Percentiles rank a stretch among this genome's conserved stretches.
Conservation (phyloP, 2,329 filamentous ascomycete genomes). For the Pestalotiopsis sp. region DNA sequence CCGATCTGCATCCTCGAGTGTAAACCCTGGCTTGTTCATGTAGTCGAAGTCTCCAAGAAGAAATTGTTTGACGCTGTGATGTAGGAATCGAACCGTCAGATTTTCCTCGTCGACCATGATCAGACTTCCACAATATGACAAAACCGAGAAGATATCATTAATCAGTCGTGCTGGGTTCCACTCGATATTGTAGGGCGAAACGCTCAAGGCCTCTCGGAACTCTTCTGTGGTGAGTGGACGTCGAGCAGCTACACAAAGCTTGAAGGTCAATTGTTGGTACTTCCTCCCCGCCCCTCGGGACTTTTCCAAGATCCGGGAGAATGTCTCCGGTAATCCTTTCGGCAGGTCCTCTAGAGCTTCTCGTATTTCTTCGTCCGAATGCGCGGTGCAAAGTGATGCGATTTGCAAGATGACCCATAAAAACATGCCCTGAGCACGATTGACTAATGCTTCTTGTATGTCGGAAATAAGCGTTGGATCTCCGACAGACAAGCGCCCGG, state of each 20-base stretch:
- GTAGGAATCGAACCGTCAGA: background rate
- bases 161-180: background rate
- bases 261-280: background rate
- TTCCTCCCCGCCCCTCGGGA: background rate
- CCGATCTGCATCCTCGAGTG: background rate
- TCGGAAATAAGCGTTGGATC: background rate
- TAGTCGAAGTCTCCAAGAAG: background rate
- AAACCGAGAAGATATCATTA: background rate
- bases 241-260: background rate
- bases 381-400: background rate
- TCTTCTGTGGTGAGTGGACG: background rate
- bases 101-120: background rate
- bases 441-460: background rate
- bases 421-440: background rate
- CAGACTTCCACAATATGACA: background rate
- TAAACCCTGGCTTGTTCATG: background rate
- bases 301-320: background rate
- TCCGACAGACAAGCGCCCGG: background rate
- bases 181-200: background rate
- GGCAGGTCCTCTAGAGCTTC: background rate
- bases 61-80: background rate
- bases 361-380: background rate
- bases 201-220: background rate
- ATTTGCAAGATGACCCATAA: background rate
- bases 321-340: background rate